These are phyloP conservation scores for Irpex lacteus DNA, from an alignment of 1,284 basidiomycete species.

Conservation along the genomic window DNA sequence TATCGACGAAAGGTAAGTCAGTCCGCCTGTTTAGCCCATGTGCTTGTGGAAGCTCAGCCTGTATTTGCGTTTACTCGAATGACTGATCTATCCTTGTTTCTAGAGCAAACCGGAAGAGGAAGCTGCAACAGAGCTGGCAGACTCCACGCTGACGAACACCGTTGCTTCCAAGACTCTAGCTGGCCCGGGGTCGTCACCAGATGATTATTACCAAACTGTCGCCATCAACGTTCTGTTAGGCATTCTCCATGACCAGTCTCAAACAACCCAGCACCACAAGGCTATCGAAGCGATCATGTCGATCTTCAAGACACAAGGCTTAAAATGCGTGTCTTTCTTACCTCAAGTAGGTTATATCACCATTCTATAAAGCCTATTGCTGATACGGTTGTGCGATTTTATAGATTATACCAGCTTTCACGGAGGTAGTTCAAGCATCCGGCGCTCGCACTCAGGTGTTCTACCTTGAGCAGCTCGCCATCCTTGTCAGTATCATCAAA, in stretches of 20 bases:
- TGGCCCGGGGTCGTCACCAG: constrained; percentile 55
- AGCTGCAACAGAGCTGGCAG: constrained; percentile 61
- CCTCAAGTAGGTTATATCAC: constrained; percentile 77
- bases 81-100: too few relatives aligned
- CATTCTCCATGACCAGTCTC: constrained; percentile 87
- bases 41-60: too few relatives aligned
- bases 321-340: constrained; percentile 95
- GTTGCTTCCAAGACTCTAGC: constrained; percentile 46
- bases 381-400: background rate
- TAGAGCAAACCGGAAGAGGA: constrained; percentile 80
- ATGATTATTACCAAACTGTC: constrained; percentile 98
- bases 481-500: constrained; percentile 95
- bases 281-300: constrained; percentile 99
- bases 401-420: constrained; percentile 96
- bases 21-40: background rate
- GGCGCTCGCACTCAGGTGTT: constrained; percentile 87
- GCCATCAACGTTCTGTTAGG: constrained; percentile 89
- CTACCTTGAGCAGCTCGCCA: constrained; percentile 95
- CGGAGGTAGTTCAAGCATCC: constrained; percentile 83
- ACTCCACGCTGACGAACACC: constrained; percentile 37
- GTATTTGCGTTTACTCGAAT: too few relatives aligned
- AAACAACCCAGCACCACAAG: constrained; percentile 85
- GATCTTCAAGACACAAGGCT: constrained; percentile 97
- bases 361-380: background rate
- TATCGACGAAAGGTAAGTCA: constrained; percentile 83